A percentile compares a stretch with the other conserved stretches of the same genome.
Conservation (phyloP, 73 alveolate genomes). For the Paramecium sexaurelia region DNA sequence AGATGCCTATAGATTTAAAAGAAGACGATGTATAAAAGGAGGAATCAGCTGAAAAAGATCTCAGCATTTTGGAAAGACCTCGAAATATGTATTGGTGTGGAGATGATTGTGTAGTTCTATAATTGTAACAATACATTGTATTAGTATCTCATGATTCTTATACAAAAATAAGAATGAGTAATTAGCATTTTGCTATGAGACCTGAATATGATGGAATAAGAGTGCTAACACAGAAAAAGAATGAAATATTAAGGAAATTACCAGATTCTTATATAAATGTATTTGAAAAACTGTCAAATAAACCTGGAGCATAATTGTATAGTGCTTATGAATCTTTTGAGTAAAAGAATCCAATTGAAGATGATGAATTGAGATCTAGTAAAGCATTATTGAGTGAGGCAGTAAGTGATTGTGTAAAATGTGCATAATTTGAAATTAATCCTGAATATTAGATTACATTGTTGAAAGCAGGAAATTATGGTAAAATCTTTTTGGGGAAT, state of each 20-base stretch:
- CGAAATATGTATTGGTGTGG: conserved; percentile 73
- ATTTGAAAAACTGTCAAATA: neutral
- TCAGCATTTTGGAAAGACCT: conserved; percentile 34
- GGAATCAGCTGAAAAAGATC: conserved; percentile 36
- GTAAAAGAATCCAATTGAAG: conserved; percentile 66
- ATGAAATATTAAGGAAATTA: conserved; percentile 61
- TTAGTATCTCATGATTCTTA: conserved; percentile 67
- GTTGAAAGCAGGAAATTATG: conserved; percentile 72
- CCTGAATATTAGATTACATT: conserved; percentile 63
- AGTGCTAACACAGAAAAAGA: conserved; percentile 64
- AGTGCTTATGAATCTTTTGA: conserved; percentile 70
- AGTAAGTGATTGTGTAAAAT: conserved; percentile 58
- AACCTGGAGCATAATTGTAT: conserved; percentile 53
- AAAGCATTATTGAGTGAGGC: conserved; percentile 50
- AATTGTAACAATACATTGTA: conserved; percentile 55
- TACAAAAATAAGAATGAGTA: neutral
- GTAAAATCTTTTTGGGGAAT: conserved; percentile 67
- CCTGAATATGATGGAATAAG: conserved; percentile 74
- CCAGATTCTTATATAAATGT: conserved; percentile 63
- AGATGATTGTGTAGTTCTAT: conserved; percentile 69
- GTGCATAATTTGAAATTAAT: conserved; percentile 65
- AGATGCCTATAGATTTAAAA: conserved; percentile 47
- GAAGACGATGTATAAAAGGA: conserved; percentile 37
- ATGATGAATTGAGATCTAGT: conserved; percentile 52
- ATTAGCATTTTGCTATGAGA: conserved; percentile 65